A percentile compares a stretch with the other conserved stretches of the same genome.
These are phyloP conservation scores for Smithsoniella earleae DNA, from an alignment of 163 green algal genomes.

Conservation along the genomic window DNA sequence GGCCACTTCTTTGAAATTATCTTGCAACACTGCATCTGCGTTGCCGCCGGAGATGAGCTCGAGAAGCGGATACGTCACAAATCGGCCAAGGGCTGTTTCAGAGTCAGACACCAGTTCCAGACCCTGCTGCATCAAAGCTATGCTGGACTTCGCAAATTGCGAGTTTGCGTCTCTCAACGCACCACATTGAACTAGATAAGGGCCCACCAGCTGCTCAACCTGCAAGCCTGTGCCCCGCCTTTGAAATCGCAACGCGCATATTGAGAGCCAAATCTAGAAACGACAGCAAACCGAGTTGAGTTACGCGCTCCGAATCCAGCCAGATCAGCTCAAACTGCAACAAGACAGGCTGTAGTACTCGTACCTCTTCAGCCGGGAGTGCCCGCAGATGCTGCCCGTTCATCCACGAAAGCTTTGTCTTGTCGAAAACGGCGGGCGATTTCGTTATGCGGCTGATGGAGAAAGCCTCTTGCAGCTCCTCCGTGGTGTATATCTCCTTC, in stretches of 20 bases:
- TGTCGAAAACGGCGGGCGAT: conserved; percentile 90
- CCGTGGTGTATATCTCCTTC: conserved; percentile 73
- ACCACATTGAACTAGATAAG: conserved; percentile 46
- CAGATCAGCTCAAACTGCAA: no score
- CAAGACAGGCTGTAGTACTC: background rate
- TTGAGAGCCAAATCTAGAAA: no score
- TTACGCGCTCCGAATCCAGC: no score
- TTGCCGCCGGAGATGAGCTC: conserved; percentile 60
- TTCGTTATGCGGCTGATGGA: conserved; percentile 91
- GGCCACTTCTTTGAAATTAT: conserved; percentile 54
- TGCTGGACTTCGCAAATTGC: conserved; percentile 53
- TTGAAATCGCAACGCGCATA: no score
- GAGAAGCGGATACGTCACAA: conserved; percentile 79
- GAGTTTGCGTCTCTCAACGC: conserved; percentile 45
- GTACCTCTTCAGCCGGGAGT: conserved; percentile 45
- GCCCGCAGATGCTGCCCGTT: conserved; percentile 68
- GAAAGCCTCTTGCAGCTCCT: conserved; percentile 64
- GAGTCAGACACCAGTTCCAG: conserved; percentile 66
- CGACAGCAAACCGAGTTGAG: no score
- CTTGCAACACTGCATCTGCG: conserved; percentile 53
- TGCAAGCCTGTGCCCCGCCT: no score
- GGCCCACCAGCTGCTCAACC: conserved; percentile 47
- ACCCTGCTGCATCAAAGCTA: conserved; percentile 53
- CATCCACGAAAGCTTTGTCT: conserved; percentile 95
- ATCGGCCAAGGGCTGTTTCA: conserved; percentile 50